Base-by-base conservation (phyloP, 768 basidiomycete genomes). In the Coprinopsis cinerea region DNA sequence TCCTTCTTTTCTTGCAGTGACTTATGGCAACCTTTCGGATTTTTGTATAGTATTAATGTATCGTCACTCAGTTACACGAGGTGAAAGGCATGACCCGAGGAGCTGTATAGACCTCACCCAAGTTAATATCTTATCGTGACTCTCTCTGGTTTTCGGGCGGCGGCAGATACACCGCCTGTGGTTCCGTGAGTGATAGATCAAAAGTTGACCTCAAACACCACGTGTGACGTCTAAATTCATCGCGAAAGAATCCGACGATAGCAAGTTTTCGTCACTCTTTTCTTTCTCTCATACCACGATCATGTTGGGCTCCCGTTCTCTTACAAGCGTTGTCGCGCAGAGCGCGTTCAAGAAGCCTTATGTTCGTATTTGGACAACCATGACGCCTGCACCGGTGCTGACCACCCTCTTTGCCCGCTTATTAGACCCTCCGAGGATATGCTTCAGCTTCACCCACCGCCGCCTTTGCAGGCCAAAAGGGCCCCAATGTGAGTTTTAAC, bases 401-500 rank as follows among this genome's bases (percentile, higher is more conserved):
- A n/a, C 23, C 25, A 20, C 51, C 17, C 17, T 17, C 17, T 39
- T 18, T 34, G 86, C 83, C 56, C 18, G 17, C 73, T 48, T 63
- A 74, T 59, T 36, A 51, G 50, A 18, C 44, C 36, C 20, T 51
- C 36, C 75, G 88, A 60, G 67, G 69, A 48, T 90, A 85, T 62
- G 88, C 90, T 56, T 78, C 83, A 55, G 80, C 82, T 55, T 73
- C 88, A 44, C 87, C 94, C 25, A 92, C 93, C 44, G 90, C 91
- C 63, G 82, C 85, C 53, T 96, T 92, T 71, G 82, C 88, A 69
- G 90, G 89, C 49, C 80, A 90, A 75, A 95, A 94, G 75, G 84
- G 82, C 59, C 74, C 79, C 64, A 85, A 88, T 67, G 93, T 94
- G 63, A 66, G 89, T 68, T 13, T 50, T n/a, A 18, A 56, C 44